phyloP scores from a whole-genome alignment of 179 eudicot genomes.

The Beta corolliflora region DNA sequence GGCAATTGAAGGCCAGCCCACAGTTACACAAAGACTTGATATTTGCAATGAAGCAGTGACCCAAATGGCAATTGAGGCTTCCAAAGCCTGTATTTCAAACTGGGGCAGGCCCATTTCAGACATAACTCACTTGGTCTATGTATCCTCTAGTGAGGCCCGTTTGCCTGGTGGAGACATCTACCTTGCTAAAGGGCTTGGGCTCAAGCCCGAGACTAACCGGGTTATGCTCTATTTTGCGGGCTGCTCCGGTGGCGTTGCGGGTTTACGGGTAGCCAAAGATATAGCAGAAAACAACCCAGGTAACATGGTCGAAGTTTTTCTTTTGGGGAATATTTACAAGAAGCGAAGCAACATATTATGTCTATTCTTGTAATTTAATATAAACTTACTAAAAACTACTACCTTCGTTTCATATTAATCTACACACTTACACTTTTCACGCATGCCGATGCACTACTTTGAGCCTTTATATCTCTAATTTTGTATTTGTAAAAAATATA shows the following conservation, averaged over 20 bases:
- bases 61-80: constrained; percentile 91
- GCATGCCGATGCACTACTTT: no score
- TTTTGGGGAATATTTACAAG: no score
- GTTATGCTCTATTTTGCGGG: constrained; percentile 84
- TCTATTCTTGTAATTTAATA: no score
- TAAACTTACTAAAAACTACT: no score
- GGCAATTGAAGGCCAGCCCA: constrained; percentile 76
- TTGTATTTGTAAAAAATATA: no score
- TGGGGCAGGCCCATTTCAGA: constrained; percentile 78
- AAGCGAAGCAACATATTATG: no score
- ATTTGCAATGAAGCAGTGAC: constrained; percentile 93
- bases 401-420: no score
- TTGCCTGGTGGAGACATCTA: constrained; percentile 89
- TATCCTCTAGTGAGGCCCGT: constrained; percentile 94
- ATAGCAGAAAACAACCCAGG: constrained; percentile 96
- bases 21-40: constrained; percentile 78
- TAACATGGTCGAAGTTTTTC: constrained; percentile 41
- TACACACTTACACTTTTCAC: no score
- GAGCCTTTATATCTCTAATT: no score
- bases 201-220: constrained; percentile 63
- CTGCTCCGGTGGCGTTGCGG: constrained; percentile 95
- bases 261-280: constrained; percentile 86
- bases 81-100: constrained; percentile 63
- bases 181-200: constrained; percentile 80
- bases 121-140: constrained; percentile 93